A percentile compares a stretch with the other conserved stretches of the same genome.
phyloP scores from a whole-genome alignment of 805 yeast genomes.

The Blastobotrys americana region DNA sequence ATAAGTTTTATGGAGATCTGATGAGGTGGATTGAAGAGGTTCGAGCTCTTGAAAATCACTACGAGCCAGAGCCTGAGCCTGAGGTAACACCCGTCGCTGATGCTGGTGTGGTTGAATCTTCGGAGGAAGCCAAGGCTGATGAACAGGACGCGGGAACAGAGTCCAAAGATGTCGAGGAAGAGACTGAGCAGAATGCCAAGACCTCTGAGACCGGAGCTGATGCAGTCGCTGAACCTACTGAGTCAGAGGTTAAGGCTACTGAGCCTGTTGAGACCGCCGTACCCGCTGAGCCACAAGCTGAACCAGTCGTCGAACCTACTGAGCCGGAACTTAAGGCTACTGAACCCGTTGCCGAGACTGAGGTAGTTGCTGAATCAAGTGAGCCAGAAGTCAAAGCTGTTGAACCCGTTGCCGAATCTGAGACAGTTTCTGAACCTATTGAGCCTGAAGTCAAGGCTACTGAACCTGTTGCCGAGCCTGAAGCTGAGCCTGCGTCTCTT shows the following conservation, averaged over 20 bases:
- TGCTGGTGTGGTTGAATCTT: slow-evolving; percentile 3
- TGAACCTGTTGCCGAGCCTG: not conserved
- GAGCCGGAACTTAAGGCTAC: not conserved
- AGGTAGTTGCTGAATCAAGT: slow-evolving; percentile 1
- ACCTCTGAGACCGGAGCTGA: slow-evolving; percentile 10
- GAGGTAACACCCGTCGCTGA: slow-evolving; percentile 5
- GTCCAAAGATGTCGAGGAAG: not conserved
- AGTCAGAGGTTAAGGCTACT: not conserved
- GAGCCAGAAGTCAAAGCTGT: not conserved
- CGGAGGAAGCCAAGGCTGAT: not conserved
- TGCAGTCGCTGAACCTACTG: slow-evolving; percentile 4
- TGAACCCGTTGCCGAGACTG: not conserved
- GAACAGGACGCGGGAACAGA: not conserved
- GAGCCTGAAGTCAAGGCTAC: not conserved
- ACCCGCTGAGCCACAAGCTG: no score
- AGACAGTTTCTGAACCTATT: slow-evolving; percentile 1
- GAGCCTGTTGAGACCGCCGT: not conserved
- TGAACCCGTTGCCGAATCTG: not conserved
- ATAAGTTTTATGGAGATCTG: slow-evolving; percentile 14
- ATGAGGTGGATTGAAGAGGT: slow-evolving; percentile 17
- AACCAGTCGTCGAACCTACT: not conserved
- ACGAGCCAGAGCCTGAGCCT: slow-evolving; percentile 7
- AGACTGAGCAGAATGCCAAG: slow-evolving; percentile 6
- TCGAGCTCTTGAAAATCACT: not conserved
- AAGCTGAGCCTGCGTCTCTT: not conserved